Evolutionary conservation across 176 grass and related monocot genomes (phyloP), one percentile per base, ranked within the genome.

Genomic region (Oryza glumipatula): DNA sequence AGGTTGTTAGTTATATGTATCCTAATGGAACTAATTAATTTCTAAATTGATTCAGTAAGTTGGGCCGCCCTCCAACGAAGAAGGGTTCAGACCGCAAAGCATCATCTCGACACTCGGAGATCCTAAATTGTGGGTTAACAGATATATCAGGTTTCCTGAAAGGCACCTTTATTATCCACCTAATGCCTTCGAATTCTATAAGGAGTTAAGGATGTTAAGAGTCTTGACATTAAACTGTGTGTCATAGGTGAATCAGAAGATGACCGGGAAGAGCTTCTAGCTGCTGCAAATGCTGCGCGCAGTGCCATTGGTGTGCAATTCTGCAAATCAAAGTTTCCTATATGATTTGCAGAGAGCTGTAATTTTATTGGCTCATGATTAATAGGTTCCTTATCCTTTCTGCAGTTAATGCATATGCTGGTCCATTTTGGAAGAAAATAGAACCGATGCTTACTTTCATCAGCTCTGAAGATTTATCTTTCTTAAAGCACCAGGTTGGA

Each of bases 21-120:
- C 26, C 12, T 43, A n/a, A 11, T 75, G 45, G 32, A 68, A 69
- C 47, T 85, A 44, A 69, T 60, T 3, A 56, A 82, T 13, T 45
- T 82, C 65, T 64, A 65, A 30, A 26, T 90, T 71, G 38, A 63
- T 92, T 77, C 83, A 95, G 93, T 81, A 92, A 86, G 58, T 76
- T 95, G 78, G 93, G 90, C 64, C 86, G 93, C 16, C 90, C 93
- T 74, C 93, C 93, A 67, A 83, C 86, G n/a, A 95, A 95, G 67
- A 95, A 92, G 82, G 76, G 83, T 75, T 89, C 80, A 47, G 93
- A 95, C 15, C 85, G 90, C 48, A 95, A 90, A 86, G 80, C 83
- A 86, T 81, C 74, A 80, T 77, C 75, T 86, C 88, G 76, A 23
- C 82, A 86, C 35, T 70, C 19, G 58, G 85, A 92, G 73, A 88